These are phyloP conservation scores for Tolypocladium tundrense DNA, from an alignment of 2,329 filamentous ascomycete genomes.

Conservation along the genomic window DNA sequence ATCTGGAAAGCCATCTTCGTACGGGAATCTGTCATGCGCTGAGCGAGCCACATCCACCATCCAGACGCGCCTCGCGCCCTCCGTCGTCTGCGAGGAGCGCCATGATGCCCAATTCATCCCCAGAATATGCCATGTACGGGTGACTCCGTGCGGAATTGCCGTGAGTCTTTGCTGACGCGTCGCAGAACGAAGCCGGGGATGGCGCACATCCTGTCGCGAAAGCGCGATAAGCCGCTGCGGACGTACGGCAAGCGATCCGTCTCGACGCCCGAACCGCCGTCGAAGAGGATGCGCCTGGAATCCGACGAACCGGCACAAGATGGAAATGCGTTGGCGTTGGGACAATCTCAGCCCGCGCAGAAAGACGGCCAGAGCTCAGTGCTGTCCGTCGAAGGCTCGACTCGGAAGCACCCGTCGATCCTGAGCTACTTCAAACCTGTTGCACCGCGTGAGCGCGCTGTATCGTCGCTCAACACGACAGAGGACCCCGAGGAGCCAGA, in stretches of 20 bases:
- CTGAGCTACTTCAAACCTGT: conserved; percentile 31
- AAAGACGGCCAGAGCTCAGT: background rate
- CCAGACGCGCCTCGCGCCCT: background rate
- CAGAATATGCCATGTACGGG: conserved; percentile 19
- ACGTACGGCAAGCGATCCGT: conserved; percentile 28
- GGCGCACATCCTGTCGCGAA: conserved; percentile 10
- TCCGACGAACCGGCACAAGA: background rate
- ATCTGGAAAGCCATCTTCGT: background rate
- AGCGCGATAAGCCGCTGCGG: conserved; percentile 23
- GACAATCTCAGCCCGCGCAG: background rate
- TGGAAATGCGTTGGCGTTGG: background rate
- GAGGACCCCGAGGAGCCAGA: background rate
- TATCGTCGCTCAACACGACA: background rate
- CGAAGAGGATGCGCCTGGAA: conserved; percentile 14
- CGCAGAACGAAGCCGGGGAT: conserved; percentile 21
- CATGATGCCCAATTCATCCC: conserved; percentile 10
- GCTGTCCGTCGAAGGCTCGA: conserved; percentile 1
- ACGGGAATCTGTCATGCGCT: background rate
- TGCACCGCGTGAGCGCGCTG: conserved; percentile 3
- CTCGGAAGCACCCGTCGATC: conserved; percentile 20
- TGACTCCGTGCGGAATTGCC: too few species aligned
- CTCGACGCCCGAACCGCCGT: conserved; percentile 11
- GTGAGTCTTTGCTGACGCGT: too few species aligned
- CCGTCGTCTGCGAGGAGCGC: background rate
- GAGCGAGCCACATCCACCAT: background rate